phyloP scores from a whole-genome alignment of 1,139 yeast genomes.

The Candida freyschussii region DNA sequence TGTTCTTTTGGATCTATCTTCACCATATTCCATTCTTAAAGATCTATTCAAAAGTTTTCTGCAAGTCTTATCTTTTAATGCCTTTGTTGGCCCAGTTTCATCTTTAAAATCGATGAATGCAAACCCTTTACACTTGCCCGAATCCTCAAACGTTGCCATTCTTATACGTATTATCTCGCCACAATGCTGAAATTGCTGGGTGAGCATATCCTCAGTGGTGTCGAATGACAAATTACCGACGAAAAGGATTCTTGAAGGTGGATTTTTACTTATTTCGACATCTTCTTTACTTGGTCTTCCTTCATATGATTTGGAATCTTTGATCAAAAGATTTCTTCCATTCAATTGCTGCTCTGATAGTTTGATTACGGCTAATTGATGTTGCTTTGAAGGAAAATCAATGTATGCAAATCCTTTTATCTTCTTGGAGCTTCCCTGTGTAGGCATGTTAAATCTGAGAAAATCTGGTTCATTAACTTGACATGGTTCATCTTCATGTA shows the following conservation, averaged over 20 bases:
- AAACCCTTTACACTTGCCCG: constrained; percentile 96
- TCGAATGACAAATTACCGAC: constrained; percentile 93
- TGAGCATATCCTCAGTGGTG: constrained; percentile 76
- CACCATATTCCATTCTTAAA: constrained; percentile 87
- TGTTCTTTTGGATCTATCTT: constrained; percentile 81
- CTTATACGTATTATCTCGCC: constrained; percentile 80
- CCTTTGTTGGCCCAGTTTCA: constrained; percentile 76
- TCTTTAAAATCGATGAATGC: constrained; percentile 85
- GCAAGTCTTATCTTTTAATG: constrained; percentile 69
- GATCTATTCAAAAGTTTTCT: constrained; percentile 67
- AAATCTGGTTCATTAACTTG: constrained; percentile 46
- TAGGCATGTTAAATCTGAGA: constrained; percentile 61
- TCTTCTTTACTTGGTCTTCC: constrained; percentile 75
- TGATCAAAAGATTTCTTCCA: constrained; percentile 83
- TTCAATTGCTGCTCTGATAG: constrained; percentile 70
- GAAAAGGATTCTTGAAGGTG: constrained; percentile 84
- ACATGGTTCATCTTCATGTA: constrained; percentile 40
- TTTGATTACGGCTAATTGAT: constrained; percentile 58
- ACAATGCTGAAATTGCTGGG: constrained; percentile 67
- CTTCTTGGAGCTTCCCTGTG: constrained; percentile 45
- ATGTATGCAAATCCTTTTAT: constrained; percentile 89
- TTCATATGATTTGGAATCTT: constrained; percentile 73
- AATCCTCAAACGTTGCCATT: constrained; percentile 96
- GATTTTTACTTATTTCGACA: constrained; percentile 55
- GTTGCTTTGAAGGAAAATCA: constrained; percentile 64